A percentile compares a stretch with the other conserved stretches of the same genome.
These are phyloP conservation scores for Striga hermonthica DNA, from an alignment of 305 asterid species.

Conservation along the genomic window DNA sequence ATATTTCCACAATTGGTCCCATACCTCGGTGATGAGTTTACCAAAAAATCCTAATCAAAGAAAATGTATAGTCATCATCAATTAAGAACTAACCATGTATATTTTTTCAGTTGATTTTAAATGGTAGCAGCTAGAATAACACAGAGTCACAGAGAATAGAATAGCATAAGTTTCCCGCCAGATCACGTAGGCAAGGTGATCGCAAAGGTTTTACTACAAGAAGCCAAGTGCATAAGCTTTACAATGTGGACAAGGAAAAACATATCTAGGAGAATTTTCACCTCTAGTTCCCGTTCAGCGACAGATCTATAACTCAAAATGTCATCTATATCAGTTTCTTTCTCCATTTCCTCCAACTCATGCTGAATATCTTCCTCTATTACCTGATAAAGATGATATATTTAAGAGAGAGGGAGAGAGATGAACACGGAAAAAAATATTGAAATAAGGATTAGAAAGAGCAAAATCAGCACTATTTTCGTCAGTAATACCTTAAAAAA, in stretches of 20 bases:
- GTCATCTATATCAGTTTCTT: slow-evolving; percentile 77
- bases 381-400: slow-evolving; percentile 44
- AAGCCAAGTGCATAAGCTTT: slow-evolving; percentile 28
- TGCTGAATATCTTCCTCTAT: slow-evolving; percentile 59
- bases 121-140: slow-evolving; percentile 25
- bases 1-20: slow-evolving; percentile 48
- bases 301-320: slow-evolving; percentile 79
- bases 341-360: slow-evolving; percentile 86
- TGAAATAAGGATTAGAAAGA: slow-evolving; percentile 28
- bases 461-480: slow-evolving; percentile 3
- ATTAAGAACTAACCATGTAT: slow-evolving; percentile 17
- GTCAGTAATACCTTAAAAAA: slow-evolving; percentile 19
- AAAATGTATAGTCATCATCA: slow-evolving; percentile 20
- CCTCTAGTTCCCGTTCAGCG: slow-evolving; percentile 88
- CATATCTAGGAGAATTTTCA: slow-evolving; percentile 29
- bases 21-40: slow-evolving; percentile 42
- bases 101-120: slow-evolving; percentile 19
- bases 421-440: slow-evolving; percentile 13
- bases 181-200: slow-evolving; percentile 2
- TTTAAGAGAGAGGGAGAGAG: slow-evolving; percentile 22
- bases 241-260: slow-evolving; percentile 15
- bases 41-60: slow-evolving; percentile 65
- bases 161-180: slow-evolving; percentile 18
- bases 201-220: slow-evolving; percentile 1
- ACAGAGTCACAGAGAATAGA: slow-evolving; percentile 19